Evolutionary conservation across 371 early-diverging fungal species (phyloP).

Genomic region (Mucor velutinosus): DNA sequence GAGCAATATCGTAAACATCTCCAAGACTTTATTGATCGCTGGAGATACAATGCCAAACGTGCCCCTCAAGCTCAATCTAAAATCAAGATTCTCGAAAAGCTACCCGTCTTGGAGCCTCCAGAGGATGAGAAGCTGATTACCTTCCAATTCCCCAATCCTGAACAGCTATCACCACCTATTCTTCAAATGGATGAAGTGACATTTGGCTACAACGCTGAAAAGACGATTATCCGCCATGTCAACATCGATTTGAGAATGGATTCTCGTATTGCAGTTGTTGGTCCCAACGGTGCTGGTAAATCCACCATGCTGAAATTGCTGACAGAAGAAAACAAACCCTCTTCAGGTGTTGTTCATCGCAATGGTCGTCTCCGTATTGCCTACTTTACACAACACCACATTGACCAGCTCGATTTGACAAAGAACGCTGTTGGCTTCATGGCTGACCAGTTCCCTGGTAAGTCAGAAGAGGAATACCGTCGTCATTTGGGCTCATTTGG

Average conservation of each 20-base stretch:
- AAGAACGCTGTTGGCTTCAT: conserved; percentile 88
- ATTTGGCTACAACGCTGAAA: conserved; percentile 81
- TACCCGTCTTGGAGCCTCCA: conserved; percentile 90
- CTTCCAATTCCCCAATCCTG: conserved; percentile 93
- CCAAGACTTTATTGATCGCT: conserved; percentile 98
- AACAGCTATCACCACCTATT: conserved; percentile 85
- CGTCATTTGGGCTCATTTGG: conserved; percentile 93
- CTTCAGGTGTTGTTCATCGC: conserved; percentile 79
- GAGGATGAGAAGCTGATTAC: conserved; percentile 83
- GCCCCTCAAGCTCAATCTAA: conserved; percentile 98
- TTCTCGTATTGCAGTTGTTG: conserved; percentile 95
- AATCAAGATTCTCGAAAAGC: conserved; percentile 97
- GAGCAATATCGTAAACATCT: conserved; percentile 91
- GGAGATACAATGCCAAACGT: conserved; percentile 98
- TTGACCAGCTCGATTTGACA: conserved; percentile 91
- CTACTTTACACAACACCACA: conserved; percentile 98
- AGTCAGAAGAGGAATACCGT: conserved; percentile 94
- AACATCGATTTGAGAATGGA: conserved; percentile 95
- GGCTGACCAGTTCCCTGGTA: conserved; percentile 85
- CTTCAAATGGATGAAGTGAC: conserved; percentile 91
- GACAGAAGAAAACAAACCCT: conserved; percentile 81
- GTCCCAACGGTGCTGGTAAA: conserved; percentile 90
- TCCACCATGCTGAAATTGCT: conserved; percentile 90
- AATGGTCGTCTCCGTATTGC: conserved; percentile 95
- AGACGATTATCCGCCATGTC: conserved; percentile 76